Evolutionary conservation across 768 basidiomycete genomes (phyloP), one percentile per base, ranked within the genome.

Genomic region (Mycena kentingensis): DNA sequence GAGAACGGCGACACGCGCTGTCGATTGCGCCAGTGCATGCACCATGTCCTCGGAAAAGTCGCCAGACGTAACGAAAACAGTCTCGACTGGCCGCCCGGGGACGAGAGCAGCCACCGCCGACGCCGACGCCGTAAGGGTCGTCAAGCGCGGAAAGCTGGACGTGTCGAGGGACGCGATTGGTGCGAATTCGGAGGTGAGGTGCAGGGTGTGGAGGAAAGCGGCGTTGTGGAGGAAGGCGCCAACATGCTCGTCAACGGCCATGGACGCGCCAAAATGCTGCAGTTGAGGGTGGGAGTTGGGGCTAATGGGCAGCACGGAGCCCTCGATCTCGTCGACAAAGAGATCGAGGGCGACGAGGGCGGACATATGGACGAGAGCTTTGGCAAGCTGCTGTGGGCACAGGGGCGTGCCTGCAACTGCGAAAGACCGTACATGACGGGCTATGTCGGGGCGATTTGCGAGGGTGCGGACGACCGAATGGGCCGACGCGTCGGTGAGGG

Each of bases 11-110:
- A 90, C 70, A 52, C 72, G 74, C 15, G 76, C 72, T 27, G 81
- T 74, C 26, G 84, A 70, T 46, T 69, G 60, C 12, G 82, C 75
- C 41, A 89, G 74, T 25, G 69, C 69, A 38, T 72, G 71, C 21
- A 87, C 72, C 61, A 83, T 76, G 24, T 77, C 79, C 58, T 82
- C 80, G 21, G 78, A 73, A 55, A 88, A 69, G 66, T 82, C 80
- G 26, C 82, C 76, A n/a, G 75, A 79, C 52, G 76, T 78, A 49
- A 90, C 76, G 65, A 83, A 80, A 43, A 90, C 75, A 62, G 76
- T 77, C 54, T 79, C 70, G 32, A 90, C 75, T 10, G 88, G 87
- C 19, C 88, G 80, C 15, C 83, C 81, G 37, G 85, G 85, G 3
- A 87, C 76, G 60, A 90, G 69, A 22, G 71, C 67, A 46, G 73